Percentiles rank a stretch among this genome's conserved stretches.
phyloP scores from a whole-genome alignment of 768 basidiomycete genomes.

The Cystofilobasidium macerans region DNA sequence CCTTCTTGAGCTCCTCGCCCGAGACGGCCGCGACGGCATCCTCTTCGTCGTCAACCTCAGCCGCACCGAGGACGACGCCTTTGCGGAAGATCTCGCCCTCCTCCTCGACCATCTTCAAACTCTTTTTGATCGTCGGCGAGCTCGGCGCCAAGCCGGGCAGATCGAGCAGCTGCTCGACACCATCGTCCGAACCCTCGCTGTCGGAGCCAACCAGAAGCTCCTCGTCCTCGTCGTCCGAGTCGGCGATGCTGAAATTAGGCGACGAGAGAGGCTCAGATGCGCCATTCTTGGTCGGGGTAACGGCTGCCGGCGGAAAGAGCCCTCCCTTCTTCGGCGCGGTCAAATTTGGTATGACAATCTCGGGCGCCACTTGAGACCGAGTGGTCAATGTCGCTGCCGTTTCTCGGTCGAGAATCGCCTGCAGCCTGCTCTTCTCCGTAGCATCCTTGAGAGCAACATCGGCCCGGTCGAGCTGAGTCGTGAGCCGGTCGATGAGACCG shows the following conservation, averaged over 20 bases:
- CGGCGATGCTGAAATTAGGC: constrained; percentile 49
- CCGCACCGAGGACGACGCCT: constrained; percentile 54
- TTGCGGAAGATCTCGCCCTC: constrained; percentile 96
- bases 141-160: background rate
- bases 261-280: constrained; percentile 58
- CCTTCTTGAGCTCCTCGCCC: constrained; percentile 68
- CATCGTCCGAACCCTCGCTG: background rate
- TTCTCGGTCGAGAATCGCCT: background rate
- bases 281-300: constrained; percentile 24
- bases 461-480: constrained; percentile 47
- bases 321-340: too few species aligned
- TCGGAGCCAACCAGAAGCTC: background rate
- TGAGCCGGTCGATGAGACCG: constrained; percentile 59
- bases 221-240: constrained; percentile 31
- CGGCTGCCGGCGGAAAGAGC: constrained; percentile 3
- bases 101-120: constrained; percentile 70
- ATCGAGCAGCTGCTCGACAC: background rate
- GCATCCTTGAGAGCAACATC: constrained; percentile 1
- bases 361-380: background rate
- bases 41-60: constrained; percentile 59
- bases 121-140: constrained; percentile 30
- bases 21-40: constrained; percentile 45
- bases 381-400: too few species aligned
- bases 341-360: background rate
- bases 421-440: too few species aligned